Percentiles rank a stretch among this genome's conserved stretches.
Conservation (phyloP, 495 filamentous ascomycete genomes). For the Endocarpon pusillum region DNA sequence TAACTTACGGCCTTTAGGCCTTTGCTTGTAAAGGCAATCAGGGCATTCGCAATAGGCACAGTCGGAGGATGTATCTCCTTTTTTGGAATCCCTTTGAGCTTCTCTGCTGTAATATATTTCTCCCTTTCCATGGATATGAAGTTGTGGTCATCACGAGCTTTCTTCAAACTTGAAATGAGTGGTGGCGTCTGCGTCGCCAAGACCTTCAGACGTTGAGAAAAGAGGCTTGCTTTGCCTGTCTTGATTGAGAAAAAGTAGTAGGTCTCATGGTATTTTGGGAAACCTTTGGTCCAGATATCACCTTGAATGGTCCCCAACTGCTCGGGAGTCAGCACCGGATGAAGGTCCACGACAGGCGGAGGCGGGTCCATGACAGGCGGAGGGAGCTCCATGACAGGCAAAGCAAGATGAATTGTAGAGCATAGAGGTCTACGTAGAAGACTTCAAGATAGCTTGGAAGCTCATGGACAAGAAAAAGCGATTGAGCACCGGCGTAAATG, state of each 20-base stretch:
- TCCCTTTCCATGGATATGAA: not conserved
- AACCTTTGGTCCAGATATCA: constrained; percentile 1
- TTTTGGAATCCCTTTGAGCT: not conserved
- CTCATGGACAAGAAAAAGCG: not conserved
- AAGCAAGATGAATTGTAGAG: not conserved
- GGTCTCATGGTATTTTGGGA: constrained; percentile 2
- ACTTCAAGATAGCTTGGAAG: not conserved
- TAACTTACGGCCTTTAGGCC: constrained; percentile 1
- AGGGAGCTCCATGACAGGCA: not conserved
- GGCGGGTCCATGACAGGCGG: not conserved
- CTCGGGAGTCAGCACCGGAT: not conserved
- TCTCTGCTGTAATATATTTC: not conserved
- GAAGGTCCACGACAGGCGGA: not conserved
- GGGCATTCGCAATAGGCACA: constrained; percentile 2
- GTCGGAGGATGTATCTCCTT: not conserved
- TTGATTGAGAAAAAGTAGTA: constrained; percentile 4
- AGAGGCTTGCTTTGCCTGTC: not conserved
- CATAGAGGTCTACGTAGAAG: not conserved
- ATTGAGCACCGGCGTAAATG: too few relatives aligned
- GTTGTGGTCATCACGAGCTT: constrained; percentile 1
- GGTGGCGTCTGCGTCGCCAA: not conserved
- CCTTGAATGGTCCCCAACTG: not conserved
- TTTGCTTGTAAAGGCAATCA: constrained; percentile 2
- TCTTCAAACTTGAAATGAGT: constrained; percentile 2
- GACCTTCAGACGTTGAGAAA: constrained; percentile 1